Percentiles rank a stretch among this genome's conserved stretches.
phyloP scores from a whole-genome alignment of 345 rosid species.

The Firmiana major region DNA sequence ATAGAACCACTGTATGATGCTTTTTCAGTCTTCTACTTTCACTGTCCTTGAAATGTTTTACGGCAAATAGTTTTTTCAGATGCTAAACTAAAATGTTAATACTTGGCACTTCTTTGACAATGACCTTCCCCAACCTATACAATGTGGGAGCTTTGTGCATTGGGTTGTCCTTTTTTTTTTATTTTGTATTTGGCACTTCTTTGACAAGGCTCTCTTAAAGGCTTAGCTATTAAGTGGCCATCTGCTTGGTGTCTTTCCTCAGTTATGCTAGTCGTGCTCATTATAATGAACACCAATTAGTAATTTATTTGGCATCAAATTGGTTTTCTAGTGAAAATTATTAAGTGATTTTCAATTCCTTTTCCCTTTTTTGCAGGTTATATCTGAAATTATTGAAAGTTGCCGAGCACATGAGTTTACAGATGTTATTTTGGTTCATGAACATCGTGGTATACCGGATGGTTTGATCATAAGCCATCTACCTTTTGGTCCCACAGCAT shows the following conservation, averaged over 20 bases:
- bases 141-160: too few species aligned
- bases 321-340: neutral
- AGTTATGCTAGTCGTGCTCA: neutral
- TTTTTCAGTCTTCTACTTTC: neutral
- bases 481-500: conserved; percentile 96
- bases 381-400: conserved; percentile 84
- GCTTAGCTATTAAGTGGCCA: neutral
- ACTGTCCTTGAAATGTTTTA: neutral
- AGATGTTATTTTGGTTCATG: conserved; percentile 86
- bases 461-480: conserved; percentile 80
- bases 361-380: conserved; percentile 49
- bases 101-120: neutral
- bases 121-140: too few species aligned
- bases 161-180: too few species aligned
- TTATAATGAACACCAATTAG: neutral
- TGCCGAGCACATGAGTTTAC: conserved; percentile 85
- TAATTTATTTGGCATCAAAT: neutral
- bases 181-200: neutral
- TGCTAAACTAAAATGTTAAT: too few species aligned
- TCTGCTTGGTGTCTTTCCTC: neutral
- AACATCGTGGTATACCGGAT: conserved; percentile 89
- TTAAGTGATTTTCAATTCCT: neutral
- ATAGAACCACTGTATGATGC: neutral
- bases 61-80: neutral
- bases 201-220: neutral